These are phyloP conservation scores for Macadamia integrifolia DNA, from an alignment of 164 flowering plant genomes.

Conservation along the genomic window DNA sequence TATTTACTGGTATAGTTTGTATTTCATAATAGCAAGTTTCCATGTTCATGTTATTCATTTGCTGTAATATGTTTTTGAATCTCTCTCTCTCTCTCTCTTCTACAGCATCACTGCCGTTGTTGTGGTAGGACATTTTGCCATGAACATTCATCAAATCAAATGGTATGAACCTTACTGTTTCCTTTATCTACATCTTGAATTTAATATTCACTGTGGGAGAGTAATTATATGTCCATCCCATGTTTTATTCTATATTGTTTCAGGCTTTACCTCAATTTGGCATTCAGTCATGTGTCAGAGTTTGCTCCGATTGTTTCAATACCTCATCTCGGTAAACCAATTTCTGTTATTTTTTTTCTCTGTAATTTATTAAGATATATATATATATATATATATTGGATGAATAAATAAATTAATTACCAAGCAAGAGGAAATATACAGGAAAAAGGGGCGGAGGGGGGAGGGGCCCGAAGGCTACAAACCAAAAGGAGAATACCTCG, in stretches of 20 bases:
- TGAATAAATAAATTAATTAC: no score
- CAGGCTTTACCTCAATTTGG: constrained; percentile 37
- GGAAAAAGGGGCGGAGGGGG: no score
- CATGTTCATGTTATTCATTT: no score
- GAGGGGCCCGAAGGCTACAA: no score
- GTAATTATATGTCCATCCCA: neutral
- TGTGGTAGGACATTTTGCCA: constrained; percentile 36
- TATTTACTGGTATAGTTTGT: no score
- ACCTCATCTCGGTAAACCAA: constrained; percentile 19
- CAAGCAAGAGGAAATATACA: no score
- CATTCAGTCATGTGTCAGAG: constrained; percentile 28
- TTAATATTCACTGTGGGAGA: neutral
- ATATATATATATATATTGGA: no score
- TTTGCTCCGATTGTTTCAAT: constrained; percentile 33
- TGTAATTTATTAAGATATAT: neutral
- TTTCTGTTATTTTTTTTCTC: neutral
- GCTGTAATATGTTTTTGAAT: no score
- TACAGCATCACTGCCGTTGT: constrained; percentile 38
- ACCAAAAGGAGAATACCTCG: no score
- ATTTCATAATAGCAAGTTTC: no score
- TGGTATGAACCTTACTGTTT: constrained; percentile 13
- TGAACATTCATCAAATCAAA: constrained; percentile 35
- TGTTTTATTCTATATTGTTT: neutral
- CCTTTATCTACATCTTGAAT: neutral
- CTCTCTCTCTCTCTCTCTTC: neutral